Conservation (phyloP, 179 eudicot species). For the Amaranthus tricolor region DNA sequence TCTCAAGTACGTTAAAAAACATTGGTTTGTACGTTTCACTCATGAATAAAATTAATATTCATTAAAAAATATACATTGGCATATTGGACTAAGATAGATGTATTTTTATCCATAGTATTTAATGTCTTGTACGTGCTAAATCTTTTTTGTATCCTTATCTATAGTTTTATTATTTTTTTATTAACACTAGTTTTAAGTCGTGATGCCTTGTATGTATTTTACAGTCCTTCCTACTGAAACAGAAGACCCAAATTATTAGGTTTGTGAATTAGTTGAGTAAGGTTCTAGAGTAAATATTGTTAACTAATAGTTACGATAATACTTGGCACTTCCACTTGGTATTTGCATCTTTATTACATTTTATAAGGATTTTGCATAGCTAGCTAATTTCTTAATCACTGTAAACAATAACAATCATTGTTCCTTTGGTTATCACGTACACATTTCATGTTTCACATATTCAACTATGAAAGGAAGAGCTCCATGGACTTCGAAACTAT, state of each 20-base stretch:
- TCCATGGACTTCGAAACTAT: slow-evolving; percentile 6
- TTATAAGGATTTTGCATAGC: slow-evolving; percentile 15
- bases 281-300: neutral
- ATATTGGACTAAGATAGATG: too few relatives aligned
- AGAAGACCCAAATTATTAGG: neutral
- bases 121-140: neutral
- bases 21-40: neutral
- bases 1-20: neutral
- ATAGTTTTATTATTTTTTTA: neutral
- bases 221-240: neutral
- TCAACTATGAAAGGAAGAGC: slow-evolving; percentile 11
- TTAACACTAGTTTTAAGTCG: neutral
- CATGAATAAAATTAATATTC: neutral
- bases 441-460: slow-evolving; percentile 11
- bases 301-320: neutral
- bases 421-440: slow-evolving; percentile 7
- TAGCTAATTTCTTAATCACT: slow-evolving; percentile 14
- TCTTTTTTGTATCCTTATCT: neutral
- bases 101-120: too few relatives aligned
- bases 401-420: slow-evolving; percentile 9
- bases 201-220: neutral
- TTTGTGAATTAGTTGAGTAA: neutral
- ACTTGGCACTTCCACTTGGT: slow-evolving; percentile 8
- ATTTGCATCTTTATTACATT: slow-evolving; percentile 27
- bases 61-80: neutral